Evolutionary conservation across 768 basidiomycete species (phyloP), one percentile per base, ranked within the genome.

Genomic region (Postia placenta): DNA sequence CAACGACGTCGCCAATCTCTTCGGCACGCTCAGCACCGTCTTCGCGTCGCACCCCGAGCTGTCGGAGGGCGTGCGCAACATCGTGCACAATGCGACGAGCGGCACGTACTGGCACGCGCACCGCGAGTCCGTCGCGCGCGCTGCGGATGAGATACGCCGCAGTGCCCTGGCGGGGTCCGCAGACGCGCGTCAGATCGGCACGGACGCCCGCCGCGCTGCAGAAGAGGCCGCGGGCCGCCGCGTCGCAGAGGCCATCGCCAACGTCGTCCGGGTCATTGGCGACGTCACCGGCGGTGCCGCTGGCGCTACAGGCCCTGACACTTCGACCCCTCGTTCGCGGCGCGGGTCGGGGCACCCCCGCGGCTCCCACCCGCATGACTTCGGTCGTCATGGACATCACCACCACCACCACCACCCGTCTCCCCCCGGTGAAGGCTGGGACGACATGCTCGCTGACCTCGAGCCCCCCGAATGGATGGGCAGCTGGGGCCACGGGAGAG

Each of bases 71-170:
- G 61, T 91, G 48, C 81, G 79, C 49, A 81, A 77, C 59, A 76
- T 91, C 27, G 62, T 80, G 39, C 68, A 69, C 43, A 86, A 89
- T 55, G 70, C 82, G 3, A 69, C 74, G 4, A 78, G 69, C 44
- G 87, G 86, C 20, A 69, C 75, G 7, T 90, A 91, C 60, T 91
- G 85, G 86, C 63, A 68, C 28, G 64, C 73, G 24, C 84, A 87
- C 57, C 77, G 82, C 42, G 75, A 77, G 7, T 68, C 76, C 2
- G 64, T 87, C 38, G 74, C 79, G 6, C 75, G 77, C 19, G 78
- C 80, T 17, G 81, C 79, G 3, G 74, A 76, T 27, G 71, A 75
- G 28, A 57, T 85, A 6, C 71, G 75, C 14, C 77, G 74, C 46
- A 68, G 68, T 40, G 70, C 78, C 1, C 55, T 70, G 38, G 56